phyloP scores from a whole-genome alignment of 2,329 filamentous ascomycete genomes.

The Fusarium udum region DNA sequence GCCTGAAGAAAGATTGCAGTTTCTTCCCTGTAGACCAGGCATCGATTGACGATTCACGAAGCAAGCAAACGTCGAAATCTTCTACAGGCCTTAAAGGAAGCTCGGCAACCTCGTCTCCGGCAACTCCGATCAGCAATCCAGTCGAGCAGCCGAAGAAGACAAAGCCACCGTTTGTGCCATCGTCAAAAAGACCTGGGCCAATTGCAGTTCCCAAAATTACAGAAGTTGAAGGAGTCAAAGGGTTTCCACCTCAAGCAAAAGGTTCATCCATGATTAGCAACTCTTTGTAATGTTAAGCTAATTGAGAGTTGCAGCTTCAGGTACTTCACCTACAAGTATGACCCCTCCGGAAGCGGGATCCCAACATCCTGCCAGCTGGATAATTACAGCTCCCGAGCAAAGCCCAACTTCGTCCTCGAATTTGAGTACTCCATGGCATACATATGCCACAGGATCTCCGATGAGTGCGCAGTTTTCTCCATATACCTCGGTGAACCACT shows the following conservation, averaged over 20 bases:
- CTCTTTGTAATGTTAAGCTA: background rate
- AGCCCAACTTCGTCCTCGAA: slow-evolving; percentile 55
- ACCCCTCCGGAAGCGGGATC: slow-evolving; percentile 47
- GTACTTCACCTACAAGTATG: slow-evolving; percentile 15
- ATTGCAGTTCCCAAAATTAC: slow-evolving; percentile 56
- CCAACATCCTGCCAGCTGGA: slow-evolving; percentile 55
- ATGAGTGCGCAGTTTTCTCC: slow-evolving; percentile 61
- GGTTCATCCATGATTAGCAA: slow-evolving; percentile 48
- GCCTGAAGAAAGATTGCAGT: slow-evolving; percentile 92
- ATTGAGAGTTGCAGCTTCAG: slow-evolving; percentile 18
- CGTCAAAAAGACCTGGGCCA: slow-evolving; percentile 55
- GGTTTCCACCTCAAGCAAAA: slow-evolving; percentile 53
- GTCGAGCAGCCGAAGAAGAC: slow-evolving; percentile 50
- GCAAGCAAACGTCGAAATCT: slow-evolving; percentile 53
- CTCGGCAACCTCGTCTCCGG: slow-evolving; percentile 61
- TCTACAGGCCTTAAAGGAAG: slow-evolving; percentile 52
- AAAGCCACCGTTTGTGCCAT: slow-evolving; percentile 54
- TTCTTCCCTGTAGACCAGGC: slow-evolving; percentile 90
- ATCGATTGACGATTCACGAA: slow-evolving; percentile 59
- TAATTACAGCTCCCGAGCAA: slow-evolving; percentile 53
- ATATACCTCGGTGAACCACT: slow-evolving; percentile 55
- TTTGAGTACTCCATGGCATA: slow-evolving; percentile 58
- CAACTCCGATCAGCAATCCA: slow-evolving; percentile 54
- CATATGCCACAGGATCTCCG: slow-evolving; percentile 61
- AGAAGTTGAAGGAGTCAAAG: slow-evolving; percentile 51